Conservation (phyloP, 352 stramenopile genomes). For the Phytophthora fragariae region DNA sequence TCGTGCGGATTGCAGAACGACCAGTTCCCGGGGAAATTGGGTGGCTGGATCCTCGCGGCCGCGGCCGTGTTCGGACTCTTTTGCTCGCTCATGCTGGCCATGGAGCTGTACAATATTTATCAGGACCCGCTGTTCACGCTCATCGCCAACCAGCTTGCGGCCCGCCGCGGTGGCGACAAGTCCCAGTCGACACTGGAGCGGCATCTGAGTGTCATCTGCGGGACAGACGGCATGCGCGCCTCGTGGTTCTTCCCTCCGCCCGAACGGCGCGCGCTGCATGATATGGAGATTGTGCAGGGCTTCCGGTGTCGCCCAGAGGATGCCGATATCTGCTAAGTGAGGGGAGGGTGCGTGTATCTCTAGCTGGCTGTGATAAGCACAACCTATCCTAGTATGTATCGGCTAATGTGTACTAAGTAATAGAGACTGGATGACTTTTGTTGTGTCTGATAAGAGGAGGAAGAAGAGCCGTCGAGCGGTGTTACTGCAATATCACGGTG, state of each 20-base stretch:
- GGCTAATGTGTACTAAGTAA: too few species aligned
- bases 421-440: too few species aligned
- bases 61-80: constrained; percentile 81
- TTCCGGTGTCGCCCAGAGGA: constrained; percentile 43
- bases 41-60: constrained; percentile 71
- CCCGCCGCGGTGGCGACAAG: constrained; percentile 63
- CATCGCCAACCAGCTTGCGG: constrained; percentile 67
- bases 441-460: too few species aligned
- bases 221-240: constrained; percentile 68
- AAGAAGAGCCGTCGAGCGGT: too few species aligned
- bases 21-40: constrained; percentile 67
- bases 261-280: constrained; percentile 50
- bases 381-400: too few species aligned
- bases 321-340: constrained; percentile 39
- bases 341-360: not conserved
- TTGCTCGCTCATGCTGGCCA: constrained; percentile 75
- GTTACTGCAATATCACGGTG: too few species aligned
- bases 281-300: constrained; percentile 72
- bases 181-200: constrained; percentile 67
- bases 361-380: too few species aligned
- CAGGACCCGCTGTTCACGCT: constrained; percentile 58
- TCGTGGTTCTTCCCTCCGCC: constrained; percentile 73
- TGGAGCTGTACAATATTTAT: constrained; percentile 85
- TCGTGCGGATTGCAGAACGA: constrained; percentile 71
- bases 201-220: constrained; percentile 80